These are phyloP conservation scores for Perkinsela sp. DNA, from an alignment of 208 protist genomes.

Conservation along the genomic window DNA sequence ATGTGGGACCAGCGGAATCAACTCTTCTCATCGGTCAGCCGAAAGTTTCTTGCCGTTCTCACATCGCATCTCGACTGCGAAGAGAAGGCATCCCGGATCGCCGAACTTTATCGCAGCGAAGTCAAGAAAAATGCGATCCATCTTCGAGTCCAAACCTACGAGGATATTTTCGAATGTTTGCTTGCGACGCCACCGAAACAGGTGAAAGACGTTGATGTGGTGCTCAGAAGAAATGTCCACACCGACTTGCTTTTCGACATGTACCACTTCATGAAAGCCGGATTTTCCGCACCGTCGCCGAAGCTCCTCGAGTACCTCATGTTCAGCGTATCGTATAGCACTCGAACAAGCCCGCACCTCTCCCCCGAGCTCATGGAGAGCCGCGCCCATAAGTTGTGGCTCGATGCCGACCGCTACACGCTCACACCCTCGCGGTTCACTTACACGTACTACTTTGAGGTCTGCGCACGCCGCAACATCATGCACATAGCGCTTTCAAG, in stretches of 20 bases:
- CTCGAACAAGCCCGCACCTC: not conserved
- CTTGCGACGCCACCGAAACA: not conserved
- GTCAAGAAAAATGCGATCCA: not conserved
- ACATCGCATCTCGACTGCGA: not conserved
- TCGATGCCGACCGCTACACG: slow-evolving; percentile 35
- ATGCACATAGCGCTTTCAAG: slow-evolving; percentile 41
- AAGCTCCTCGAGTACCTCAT: slow-evolving; percentile 35
- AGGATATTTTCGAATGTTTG: not conserved
- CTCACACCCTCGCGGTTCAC: slow-evolving; percentile 30
- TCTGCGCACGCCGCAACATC: slow-evolving; percentile 22
- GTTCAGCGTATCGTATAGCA: slow-evolving; percentile 7
- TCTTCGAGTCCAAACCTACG: not conserved
- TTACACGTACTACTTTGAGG: slow-evolving; percentile 23
- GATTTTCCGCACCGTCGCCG: slow-evolving; percentile 25
- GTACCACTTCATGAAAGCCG: slow-evolving; percentile 23
- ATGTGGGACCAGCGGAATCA: not conserved
- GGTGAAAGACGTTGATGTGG: not conserved
- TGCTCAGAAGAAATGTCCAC: not conserved
- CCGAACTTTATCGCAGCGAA: not conserved
- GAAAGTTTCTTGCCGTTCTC: not conserved
- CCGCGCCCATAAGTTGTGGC: slow-evolving; percentile 31
- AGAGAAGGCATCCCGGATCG: not conserved
- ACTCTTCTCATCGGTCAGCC: not conserved
- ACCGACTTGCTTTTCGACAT: slow-evolving; percentile 6
- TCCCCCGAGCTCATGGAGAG: slow-evolving; percentile 10